Percentiles rank a stretch among this genome's conserved stretches.
phyloP scores from a whole-genome alignment of 371 early-diverging fungal genomes.

The Hamiltosporidium magnivora region DNA sequence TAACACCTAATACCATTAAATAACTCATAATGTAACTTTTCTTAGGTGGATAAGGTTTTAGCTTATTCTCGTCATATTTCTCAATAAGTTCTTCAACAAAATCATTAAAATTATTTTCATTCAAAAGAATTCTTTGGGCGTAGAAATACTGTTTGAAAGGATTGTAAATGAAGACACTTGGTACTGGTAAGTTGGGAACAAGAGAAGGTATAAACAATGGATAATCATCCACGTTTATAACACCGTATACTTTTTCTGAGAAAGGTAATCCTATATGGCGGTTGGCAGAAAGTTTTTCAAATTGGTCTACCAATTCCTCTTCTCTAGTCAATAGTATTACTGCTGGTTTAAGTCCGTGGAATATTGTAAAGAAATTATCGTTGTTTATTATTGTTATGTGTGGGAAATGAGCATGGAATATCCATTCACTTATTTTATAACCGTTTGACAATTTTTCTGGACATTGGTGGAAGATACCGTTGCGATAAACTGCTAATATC shows the following conservation, averaged over 20 bases:
- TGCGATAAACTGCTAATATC: constrained; percentile 54
- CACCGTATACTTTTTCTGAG: constrained; percentile 46
- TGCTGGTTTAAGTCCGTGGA: constrained; percentile 57
- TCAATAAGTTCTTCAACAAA: constrained; percentile 10
- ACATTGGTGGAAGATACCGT: constrained; percentile 50
- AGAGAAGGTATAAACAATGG: constrained; percentile 49
- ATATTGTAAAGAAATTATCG: constrained; percentile 56
- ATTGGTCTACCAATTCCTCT: constrained; percentile 38
- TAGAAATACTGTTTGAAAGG: constrained; percentile 49
- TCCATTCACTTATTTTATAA: constrained; percentile 54
- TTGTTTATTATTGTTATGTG: constrained; percentile 52
- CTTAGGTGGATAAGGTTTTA: constrained; percentile 15
- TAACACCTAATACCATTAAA: neutral
- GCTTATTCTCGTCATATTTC: constrained; percentile 6
- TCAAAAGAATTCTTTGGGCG: constrained; percentile 17
- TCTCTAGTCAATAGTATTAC: constrained; percentile 43
- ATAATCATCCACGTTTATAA: constrained; percentile 49
- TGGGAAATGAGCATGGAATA: constrained; percentile 57
- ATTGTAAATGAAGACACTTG: constrained; percentile 54
- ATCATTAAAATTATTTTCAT: constrained; percentile 25
- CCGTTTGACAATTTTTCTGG: constrained; percentile 33
- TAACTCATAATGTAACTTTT: neutral
- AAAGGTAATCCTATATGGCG: constrained; percentile 52
- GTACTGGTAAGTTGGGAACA: constrained; percentile 31
- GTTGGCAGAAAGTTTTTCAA: constrained; percentile 46